Conservation (phyloP, 1,284 basidiomycete genomes). For the Ustilago shanxiensis region DNA sequence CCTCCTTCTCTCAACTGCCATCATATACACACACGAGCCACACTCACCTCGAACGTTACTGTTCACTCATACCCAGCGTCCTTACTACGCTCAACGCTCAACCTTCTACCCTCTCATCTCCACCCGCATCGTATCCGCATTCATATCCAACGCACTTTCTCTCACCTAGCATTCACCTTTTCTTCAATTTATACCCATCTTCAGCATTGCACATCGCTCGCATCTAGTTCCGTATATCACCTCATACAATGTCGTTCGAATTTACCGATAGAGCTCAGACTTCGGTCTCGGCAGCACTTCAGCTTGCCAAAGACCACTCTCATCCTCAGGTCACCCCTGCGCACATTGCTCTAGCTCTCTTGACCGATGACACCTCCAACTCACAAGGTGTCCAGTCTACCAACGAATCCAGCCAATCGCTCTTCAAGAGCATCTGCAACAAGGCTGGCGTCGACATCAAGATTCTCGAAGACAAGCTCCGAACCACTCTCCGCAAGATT, state of each 20-base stretch:
- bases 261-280: conserved; percentile 84
- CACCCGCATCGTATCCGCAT: not conserved
- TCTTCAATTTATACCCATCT: not conserved
- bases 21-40: not conserved
- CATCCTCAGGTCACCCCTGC: conserved; percentile 80
- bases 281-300: conserved; percentile 78
- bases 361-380: conserved; percentile 73
- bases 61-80: conserved; percentile 8
- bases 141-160: not conserved
- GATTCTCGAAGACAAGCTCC: conserved; percentile 60
- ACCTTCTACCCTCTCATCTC: not conserved
- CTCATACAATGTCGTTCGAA: conserved; percentile 70
- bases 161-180: not conserved
- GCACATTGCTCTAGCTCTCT: conserved; percentile 81
- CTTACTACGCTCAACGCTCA: conserved; percentile 3
- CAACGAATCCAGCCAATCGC: conserved; percentile 72
- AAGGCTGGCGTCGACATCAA: conserved; percentile 81
- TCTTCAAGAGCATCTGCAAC: conserved; percentile 81
- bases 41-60: conserved; percentile 1
- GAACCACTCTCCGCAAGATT: conserved; percentile 62
- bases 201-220: not conserved
- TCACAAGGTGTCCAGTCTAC: conserved; percentile 57
- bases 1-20: not conserved
- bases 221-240: not conserved
- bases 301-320: conserved; percentile 84